phyloP scores from a whole-genome alignment of 2,329 filamentous ascomycete genomes.

The Colletotrichum brevisporum region DNA sequence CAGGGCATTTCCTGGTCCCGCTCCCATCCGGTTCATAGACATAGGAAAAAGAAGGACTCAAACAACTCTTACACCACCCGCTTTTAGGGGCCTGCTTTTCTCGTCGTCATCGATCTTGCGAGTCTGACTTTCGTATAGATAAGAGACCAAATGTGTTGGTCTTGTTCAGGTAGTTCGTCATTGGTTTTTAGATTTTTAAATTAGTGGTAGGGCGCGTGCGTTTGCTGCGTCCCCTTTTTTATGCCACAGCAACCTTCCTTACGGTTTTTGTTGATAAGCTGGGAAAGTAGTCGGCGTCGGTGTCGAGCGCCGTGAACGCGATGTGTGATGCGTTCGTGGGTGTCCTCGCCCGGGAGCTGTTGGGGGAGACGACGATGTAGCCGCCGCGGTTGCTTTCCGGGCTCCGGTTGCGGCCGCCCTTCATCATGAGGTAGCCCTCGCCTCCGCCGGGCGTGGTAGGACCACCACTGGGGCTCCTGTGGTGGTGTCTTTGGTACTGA shows the following conservation, averaged over 20 bases:
- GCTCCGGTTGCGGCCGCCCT: constrained; percentile 53
- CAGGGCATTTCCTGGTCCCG: background rate
- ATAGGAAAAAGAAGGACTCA: constrained; percentile 32
- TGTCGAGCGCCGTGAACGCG: constrained; percentile 47
- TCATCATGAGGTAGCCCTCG: constrained; percentile 61
- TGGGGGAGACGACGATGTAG: constrained; percentile 53
- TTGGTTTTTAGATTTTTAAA: background rate
- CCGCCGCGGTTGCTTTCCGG: constrained; percentile 48
- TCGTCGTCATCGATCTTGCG: background rate
- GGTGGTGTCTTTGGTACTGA: constrained; percentile 56
- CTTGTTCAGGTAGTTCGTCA: background rate
- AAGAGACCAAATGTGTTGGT: background rate
- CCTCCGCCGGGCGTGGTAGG: constrained; percentile 55
- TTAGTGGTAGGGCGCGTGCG: constrained; percentile 1
- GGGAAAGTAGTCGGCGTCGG: constrained; percentile 60
- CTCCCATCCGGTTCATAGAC: background rate
- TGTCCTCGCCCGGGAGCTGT: constrained; percentile 64
- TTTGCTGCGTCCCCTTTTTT: background rate
- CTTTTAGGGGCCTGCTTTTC: constrained; percentile 22
- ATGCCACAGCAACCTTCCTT: constrained; percentile 46
- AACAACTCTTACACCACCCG: constrained; percentile 33
- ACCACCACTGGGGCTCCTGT: constrained; percentile 57
- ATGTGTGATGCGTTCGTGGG: constrained; percentile 53
- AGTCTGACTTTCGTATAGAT: background rate
- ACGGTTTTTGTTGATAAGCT: constrained; percentile 49